Evolutionary conservation across 2,329 filamentous ascomycete species (phyloP), one percentile per base, ranked within the genome.

Genomic region (Ophiocordyceps camponoti-leonardi): DNA sequence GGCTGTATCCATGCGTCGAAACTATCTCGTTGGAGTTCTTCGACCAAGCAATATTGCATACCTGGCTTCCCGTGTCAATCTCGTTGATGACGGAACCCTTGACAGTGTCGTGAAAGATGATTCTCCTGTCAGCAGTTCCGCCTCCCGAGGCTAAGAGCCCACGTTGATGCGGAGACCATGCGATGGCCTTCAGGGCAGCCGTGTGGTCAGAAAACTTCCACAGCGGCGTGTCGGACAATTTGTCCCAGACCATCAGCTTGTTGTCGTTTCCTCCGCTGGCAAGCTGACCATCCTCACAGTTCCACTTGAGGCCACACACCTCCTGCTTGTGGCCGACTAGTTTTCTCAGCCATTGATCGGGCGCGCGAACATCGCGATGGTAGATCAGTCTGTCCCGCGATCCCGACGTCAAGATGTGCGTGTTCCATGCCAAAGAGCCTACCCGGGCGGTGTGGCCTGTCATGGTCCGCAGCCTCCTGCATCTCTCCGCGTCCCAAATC

Each of bases 241-340:
- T 93, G 56, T 98, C 92, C 92, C 92, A 98, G 22, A 98, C 87
- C 76, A 96, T 92, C 42, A 98, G 72, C 61, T 96, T 96, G 67
- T 98, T 98, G 67, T 98, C 92, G 62, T 98, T 98, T 6, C 92
- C 92, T 44, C 92, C 92, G 46, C 86, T 94, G 13, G 92, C 92
- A 23, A 98, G 73, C 61, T 98, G 92, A 6, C 87, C 85, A 56
- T 95, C 90, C 54, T 96, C 88, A 47, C 84, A 85, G 56, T 98
- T 98, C 92, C 92, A 98, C 56, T 88, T 88, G 44, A 98, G 67
- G 10, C 92, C 92, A 59, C 92, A 98, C 13, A 98, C 86, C 65
- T 98, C 92, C 65, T 98, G 92, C 62, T 96, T 98, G 63, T 98
- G 92, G 8, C 92, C 92, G 8, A 86, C 80, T 4, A 98, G 71